Conservation (phyloP, 2,329 filamentous ascomycete species). For the Metarhizium humberi region DNA sequence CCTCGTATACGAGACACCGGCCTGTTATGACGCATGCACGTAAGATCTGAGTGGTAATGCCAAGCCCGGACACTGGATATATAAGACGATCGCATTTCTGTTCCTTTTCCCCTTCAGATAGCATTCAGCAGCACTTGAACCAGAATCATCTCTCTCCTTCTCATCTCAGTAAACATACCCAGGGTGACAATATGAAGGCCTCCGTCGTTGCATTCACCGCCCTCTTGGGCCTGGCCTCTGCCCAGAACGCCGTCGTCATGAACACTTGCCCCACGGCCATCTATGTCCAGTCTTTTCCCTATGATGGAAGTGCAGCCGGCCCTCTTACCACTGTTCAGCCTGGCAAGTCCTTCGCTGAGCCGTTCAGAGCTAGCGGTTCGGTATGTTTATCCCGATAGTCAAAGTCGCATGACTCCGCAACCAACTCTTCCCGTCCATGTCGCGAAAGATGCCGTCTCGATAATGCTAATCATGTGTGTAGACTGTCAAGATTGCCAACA, state of each 20-base stretch:
- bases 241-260: conserved; percentile 25
- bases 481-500: conserved; percentile 32
- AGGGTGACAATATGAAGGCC: conserved; percentile 19
- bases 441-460: too few relatives aligned
- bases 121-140: too few relatives aligned
- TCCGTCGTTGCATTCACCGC: conserved; percentile 17
- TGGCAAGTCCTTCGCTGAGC: conserved; percentile 26
- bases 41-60: too few relatives aligned
- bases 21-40: too few relatives aligned
- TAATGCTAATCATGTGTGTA: conserved; percentile 5
- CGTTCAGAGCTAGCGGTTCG: conserved; percentile 24
- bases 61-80: too few relatives aligned
- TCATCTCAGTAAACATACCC: too few relatives aligned
- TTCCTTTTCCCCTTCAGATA: too few relatives aligned
- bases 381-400: conserved; percentile 14
- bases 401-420: too few relatives aligned
- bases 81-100: too few relatives aligned
- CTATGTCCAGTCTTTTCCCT: conserved; percentile 29
- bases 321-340: conserved; percentile 21
- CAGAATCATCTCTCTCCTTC: too few relatives aligned
- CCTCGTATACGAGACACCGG: too few relatives aligned
- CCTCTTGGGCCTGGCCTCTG: conserved; percentile 22
- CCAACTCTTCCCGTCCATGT: neutral
- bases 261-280: conserved; percentile 24
- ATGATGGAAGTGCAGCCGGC: conserved; percentile 20